Conservation (phyloP, 352 stramenopile species). For the Detonula confervacea region DNA sequence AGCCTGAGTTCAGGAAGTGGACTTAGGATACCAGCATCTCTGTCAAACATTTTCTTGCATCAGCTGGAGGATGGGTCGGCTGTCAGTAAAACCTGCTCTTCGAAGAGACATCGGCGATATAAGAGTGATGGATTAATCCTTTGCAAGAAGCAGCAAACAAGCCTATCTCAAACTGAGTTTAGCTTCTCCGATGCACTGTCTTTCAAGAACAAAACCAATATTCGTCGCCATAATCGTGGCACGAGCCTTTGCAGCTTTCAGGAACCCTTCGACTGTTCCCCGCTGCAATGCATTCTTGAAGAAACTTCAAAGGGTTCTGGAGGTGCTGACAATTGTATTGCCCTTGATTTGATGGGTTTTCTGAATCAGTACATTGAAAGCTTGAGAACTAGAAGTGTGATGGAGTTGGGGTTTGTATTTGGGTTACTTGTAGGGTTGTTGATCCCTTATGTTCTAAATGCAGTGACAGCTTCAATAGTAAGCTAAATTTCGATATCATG, state of each 20-base stretch:
- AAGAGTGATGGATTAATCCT: slow-evolving; percentile 27
- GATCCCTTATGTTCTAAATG: neutral
- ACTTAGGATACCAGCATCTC: neutral
- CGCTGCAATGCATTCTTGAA: neutral
- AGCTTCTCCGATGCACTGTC: neutral
- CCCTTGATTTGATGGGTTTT: neutral
- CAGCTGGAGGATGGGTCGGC: neutral
- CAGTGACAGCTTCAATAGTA: too few species aligned
- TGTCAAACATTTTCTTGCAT: neutral
- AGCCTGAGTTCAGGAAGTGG: slow-evolving; percentile 6
- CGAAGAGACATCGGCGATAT: slow-evolving; percentile 10
- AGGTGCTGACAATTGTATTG: neutral
- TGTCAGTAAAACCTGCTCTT: too few species aligned
- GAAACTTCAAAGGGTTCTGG: neutral
- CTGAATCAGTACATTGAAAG: neutral
- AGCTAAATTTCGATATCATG: too few species aligned
- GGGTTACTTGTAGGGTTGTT: neutral
- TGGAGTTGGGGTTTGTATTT: neutral
- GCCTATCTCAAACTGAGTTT: neutral
- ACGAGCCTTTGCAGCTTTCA: neutral
- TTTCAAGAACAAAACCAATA: neutral
- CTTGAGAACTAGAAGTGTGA: neutral
- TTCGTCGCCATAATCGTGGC: neutral
- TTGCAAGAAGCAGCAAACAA: neutral
- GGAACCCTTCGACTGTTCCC: neutral